A percentile compares a stretch with the other conserved stretches of the same genome.
phyloP scores from a whole-genome alignment of 192 early-diverging fungal species.

The Allomyces macrogynus region DNA sequence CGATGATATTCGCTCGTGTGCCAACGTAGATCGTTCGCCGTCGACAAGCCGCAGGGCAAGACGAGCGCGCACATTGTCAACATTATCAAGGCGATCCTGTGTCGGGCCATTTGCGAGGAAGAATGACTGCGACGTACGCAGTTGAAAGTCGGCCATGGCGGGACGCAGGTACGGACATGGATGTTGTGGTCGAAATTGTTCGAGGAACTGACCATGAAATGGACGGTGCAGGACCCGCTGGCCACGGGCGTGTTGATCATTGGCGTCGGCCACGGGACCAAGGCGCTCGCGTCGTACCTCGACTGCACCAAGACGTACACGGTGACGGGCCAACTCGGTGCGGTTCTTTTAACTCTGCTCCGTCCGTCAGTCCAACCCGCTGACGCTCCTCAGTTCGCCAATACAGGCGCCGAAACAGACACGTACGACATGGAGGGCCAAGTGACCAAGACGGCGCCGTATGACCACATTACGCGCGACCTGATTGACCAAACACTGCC shows the following conservation, averaged over 20 bases:
- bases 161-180: too few species aligned
- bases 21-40: constrained; percentile 2
- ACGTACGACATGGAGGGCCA: too few species aligned
- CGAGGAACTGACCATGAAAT: too few species aligned
- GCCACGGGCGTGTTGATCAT: constrained; percentile 5
- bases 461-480: constrained; percentile 1
- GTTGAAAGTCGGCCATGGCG: too few species aligned
- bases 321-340: constrained; percentile 1
- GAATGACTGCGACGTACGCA: too few species aligned
- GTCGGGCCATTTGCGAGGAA: not conserved
- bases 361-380: too few species aligned
- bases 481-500: not conserved
- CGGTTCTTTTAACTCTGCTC: not conserved
- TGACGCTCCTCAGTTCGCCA: too few species aligned
- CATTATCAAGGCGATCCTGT: constrained; percentile 3
- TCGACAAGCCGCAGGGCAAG: constrained; percentile 5
- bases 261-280: constrained; percentile 5
- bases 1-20: too few species aligned
- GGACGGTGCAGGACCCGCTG: not conserved
- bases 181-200: too few species aligned
- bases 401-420: too few species aligned
- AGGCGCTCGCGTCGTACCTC: constrained; percentile 4
- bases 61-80: constrained; percentile 4
- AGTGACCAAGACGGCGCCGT: too few species aligned
- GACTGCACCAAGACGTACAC: constrained; percentile 3